Evolutionary conservation across 192 early-diverging fungal genomes (phyloP), one percentile per base, ranked within the genome.

Genomic region (Gryganskiella cystojenkinii): DNA sequence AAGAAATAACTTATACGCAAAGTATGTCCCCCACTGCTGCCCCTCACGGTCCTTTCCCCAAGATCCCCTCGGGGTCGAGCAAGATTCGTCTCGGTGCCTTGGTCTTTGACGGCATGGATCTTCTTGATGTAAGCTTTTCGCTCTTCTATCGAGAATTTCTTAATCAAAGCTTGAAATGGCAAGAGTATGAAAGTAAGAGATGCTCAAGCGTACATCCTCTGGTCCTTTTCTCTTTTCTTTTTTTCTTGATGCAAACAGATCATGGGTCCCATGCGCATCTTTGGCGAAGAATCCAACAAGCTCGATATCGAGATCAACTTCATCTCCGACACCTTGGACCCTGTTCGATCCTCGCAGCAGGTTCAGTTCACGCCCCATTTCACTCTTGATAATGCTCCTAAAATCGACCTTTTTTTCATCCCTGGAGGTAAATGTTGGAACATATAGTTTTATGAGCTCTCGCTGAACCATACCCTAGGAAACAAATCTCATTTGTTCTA

Each of bases 351-450:
- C 9, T 50, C 60, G 13, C 80, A 60, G 15, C 54, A 65, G 37
- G 61, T 74, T 14, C 56, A 28, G 37, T 31, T 81, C 45, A 55
- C 55, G 19, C 80, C 80, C 42, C 55, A 72, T 7, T 68, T 70
- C 28, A 70, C 71, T 13, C 56, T 81, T 6, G 62, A 74, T 1
- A 74, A 46, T 11, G 65, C 55, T 14, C 80, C 71, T 20, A 68
- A 73, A 28, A 28, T 74, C 15, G 80, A 81, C 25, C 31, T 81
- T 4, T 70, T 81, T 33, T 64, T 81, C 20, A 81, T 81, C 17
- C 80, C 80, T 45, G 80, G 80, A 46, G 80, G 80, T 63, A 61
- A 53, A 8, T 52, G 40, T n/a, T 9, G 57, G 4, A 25, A 53
- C 30, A 27, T 14, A 14, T 1, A 3, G 6, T 27, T 53, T 20